These are phyloP conservation scores for Amphichorda felina DNA, from an alignment of 2,329 filamentous ascomycete genomes.

Conservation along the genomic window DNA sequence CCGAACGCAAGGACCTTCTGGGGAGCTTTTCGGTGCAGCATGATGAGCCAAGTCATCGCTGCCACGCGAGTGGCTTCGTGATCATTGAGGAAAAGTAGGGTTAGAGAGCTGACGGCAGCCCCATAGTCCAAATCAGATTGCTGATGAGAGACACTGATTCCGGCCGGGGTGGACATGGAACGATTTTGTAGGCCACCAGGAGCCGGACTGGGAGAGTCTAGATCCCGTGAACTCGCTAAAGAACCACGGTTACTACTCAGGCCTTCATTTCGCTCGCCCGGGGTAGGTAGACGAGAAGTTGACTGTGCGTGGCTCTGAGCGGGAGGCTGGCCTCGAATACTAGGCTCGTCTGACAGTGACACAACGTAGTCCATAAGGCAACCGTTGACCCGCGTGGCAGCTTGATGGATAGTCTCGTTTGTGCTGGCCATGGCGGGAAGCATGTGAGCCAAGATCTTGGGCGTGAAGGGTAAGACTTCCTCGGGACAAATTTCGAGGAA, in stretches of 20 bases:
- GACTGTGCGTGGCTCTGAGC: slow-evolving; percentile 15
- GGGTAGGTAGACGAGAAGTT: slow-evolving; percentile 28
- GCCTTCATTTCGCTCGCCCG: slow-evolving; percentile 32
- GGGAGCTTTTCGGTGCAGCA: slow-evolving; percentile 92
- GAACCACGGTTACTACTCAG: slow-evolving; percentile 37
- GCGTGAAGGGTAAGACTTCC: slow-evolving; percentile 90
- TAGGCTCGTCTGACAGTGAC: slow-evolving; percentile 64
- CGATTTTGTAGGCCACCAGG: slow-evolving; percentile 22
- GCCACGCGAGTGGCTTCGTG: slow-evolving; percentile 93
- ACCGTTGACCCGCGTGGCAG: slow-evolving; percentile 79
- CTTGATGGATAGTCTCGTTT: slow-evolving; percentile 78
- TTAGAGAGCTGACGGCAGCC: slow-evolving; percentile 85
- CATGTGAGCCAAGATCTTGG: slow-evolving; percentile 81
- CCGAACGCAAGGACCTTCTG: slow-evolving; percentile 90
- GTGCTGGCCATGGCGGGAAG: slow-evolving; percentile 89
- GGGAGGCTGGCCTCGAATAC: slow-evolving; percentile 11
- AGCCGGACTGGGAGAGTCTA: slow-evolving; percentile 39
- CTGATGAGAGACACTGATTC: not conserved
- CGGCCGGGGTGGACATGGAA: slow-evolving; percentile 27
- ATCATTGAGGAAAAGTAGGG: slow-evolving; percentile 87
- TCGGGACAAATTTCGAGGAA: slow-evolving; percentile 97
- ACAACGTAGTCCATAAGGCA: slow-evolving; percentile 92
- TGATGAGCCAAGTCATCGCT: slow-evolving; percentile 90
- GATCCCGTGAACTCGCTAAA: slow-evolving; percentile 39
- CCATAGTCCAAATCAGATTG: slow-evolving; percentile 84